These are phyloP conservation scores for Xylaria palmicola DNA, from an alignment of 495 filamentous ascomycete species.

Conservation along the genomic window DNA sequence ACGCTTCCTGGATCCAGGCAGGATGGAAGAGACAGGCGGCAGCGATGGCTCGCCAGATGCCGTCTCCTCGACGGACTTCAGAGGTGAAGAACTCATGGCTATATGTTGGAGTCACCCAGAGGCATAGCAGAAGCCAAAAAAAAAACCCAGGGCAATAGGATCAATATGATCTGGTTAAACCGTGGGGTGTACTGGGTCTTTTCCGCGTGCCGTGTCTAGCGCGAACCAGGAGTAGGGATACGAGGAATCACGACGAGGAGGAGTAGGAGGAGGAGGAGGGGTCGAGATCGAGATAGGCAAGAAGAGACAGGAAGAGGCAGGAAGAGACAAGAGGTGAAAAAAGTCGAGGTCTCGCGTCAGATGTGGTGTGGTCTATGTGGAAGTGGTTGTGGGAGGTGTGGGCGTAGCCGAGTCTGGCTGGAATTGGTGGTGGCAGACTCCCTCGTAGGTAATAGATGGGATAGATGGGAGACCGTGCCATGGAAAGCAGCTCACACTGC, in stretches of 20 bases:
- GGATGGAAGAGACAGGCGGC: constrained; percentile 22
- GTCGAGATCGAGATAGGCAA: background rate
- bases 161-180: too few relatives aligned
- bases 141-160: background rate
- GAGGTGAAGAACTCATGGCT: constrained; percentile 30
- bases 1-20: constrained; percentile 66
- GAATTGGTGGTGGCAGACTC: background rate
- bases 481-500: constrained; percentile 19
- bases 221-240: background rate
- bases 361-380: constrained; percentile 4
- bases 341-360: background rate
- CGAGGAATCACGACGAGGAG: background rate
- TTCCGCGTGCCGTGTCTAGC: background rate
- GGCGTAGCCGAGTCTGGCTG: background rate
- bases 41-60: constrained; percentile 26
- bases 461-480: constrained; percentile 6
- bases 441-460: background rate
- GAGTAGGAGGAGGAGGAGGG: background rate
- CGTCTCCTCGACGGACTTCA: constrained; percentile 26
- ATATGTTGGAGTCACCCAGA: constrained; percentile 9
- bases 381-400: background rate
- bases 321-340: background rate
- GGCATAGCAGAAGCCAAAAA: constrained; percentile 21
- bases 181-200: background rate
- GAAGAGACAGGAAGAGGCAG: background rate